Conservation (phyloP, 2,329 filamentous ascomycete species). For the Sporothrix inflata region DNA sequence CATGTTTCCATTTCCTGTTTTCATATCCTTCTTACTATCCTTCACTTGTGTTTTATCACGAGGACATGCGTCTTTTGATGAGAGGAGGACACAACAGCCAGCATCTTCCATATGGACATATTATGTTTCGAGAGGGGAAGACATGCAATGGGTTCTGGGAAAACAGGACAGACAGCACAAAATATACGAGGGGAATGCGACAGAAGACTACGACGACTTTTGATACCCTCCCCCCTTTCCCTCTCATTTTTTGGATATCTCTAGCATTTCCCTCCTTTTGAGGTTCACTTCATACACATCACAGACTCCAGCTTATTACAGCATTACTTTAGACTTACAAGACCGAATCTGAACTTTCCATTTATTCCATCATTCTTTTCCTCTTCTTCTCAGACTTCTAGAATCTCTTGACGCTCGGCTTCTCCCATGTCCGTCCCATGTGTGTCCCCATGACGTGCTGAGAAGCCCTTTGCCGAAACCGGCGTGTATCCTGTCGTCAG, state of each 20-base stretch:
- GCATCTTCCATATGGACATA: too few relatives aligned
- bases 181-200: not conserved
- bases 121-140: too few relatives aligned
- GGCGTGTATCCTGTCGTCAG: not conserved
- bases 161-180: not conserved
- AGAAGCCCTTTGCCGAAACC: not conserved
- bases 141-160: not conserved
- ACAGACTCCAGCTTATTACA: not conserved
- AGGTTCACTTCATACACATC: not conserved
- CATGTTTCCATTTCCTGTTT: not conserved
- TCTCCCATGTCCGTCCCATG: constrained; percentile 15
- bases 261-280: not conserved
- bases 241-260: not conserved
- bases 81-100: not conserved
- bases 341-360: not conserved
- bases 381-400: not conserved
- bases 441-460: not conserved
- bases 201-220: not conserved
- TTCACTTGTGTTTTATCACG: constrained; percentile 5
- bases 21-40: not conserved
- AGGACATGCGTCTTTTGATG: not conserved
- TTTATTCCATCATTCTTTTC: too few relatives aligned
- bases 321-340: constrained; percentile 5
- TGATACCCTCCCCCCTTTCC: not conserved
- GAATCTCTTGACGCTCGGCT: not conserved